Evolutionary conservation across 2,329 filamentous ascomycete species (phyloP), one percentile per base, ranked within the genome.

Genomic region (Fusarium sacchari): DNA sequence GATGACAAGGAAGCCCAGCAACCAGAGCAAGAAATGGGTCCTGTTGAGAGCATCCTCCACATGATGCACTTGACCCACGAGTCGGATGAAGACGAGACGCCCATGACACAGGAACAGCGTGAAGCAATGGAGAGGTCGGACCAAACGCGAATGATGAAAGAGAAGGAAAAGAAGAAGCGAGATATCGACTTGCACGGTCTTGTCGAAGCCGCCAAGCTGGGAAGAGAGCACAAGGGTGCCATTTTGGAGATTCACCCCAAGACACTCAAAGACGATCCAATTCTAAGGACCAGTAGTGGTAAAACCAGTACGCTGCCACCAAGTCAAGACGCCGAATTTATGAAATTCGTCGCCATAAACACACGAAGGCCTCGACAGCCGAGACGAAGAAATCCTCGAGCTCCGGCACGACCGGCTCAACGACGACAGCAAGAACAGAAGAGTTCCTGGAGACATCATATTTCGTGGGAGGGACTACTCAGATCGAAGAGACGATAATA

Each of bases 221-320:
- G 77, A 12, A 72, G 73, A 20, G 67, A 76, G 20, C 67, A 72
- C 5, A 67, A 75, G 2, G 79, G 78, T n/a, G 77, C 79, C 6
- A 77, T 76, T 7, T 67, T 85, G 17, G 83, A 85, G 68, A 78
- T 85, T 26, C 83, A 85, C 50, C 82, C 83, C 0, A 76, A 79
- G n/a, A 85, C 84, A 14, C 72, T 79, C 9, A 81, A 80, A 59
- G 80, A 84, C 28, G 84, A 85, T 36, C 82, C 82, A 1, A 79
- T 84, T 22, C 46, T 85, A 22, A 75, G 77, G 39, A 76, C 74
- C 2, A 76, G 76, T 28, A 79, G 69, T 42, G 76, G 79, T 46
- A 68, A 42, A n/a, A 56, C 56, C 24, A 61, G 72, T 2, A 77
- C 74, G 17, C 60, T 81, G 36, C 84, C 84, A 13, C 83, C 84